Evolutionary conservation across 768 basidiomycete species (phyloP), one percentile per base, ranked within the genome.

Genomic region (Trametopsis cervina): DNA sequence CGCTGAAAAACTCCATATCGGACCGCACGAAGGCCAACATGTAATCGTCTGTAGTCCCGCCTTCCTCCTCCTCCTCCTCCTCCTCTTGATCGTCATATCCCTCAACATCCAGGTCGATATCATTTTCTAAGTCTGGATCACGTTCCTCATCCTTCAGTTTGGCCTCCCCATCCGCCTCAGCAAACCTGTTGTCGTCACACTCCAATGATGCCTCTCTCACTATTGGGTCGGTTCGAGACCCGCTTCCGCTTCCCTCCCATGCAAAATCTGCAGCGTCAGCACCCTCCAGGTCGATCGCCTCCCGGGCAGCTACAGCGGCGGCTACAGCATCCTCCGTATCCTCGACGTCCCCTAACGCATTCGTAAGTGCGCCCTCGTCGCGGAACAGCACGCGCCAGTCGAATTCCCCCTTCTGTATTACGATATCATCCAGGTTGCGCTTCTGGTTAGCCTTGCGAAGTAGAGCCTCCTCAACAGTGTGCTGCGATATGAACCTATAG

Each of bases 371-470:
- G 39, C 58, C 53, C 41, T 78, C 77, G 48, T 86, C 86, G 33
- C 72, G 75, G 59, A 96, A 80, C 52, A 95, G 69, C 35, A 85
- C 76, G 42, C 90, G 80, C 93, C 93, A 95, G 65, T 96, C 92
- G 59, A 97, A 97, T 63, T 87, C 89, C 40, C 94, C 94, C 59
- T 81, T 83, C 61, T 93, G 90, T 48, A 97, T 96, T 56, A 97
- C 91, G 43, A 96, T 73, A 51, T 80, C 84, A 62, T 96, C 91
- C 49, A 98, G 70, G 7, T 85, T 81, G 43, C 93, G 84, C 66
- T 98, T 98, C 69, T 98, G 94, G 57, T 98, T 94, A n/a, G 94
- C 94, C 63, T 95, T 96, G 53, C 85, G 84, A 25, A 98, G 77
- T 80, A 98, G 88, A 44, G 92, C 90, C 66, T 97, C 94, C 65